Base-by-base conservation (phyloP, 2,329 filamentous ascomycete species). In the Nigrograna mackinnonii region DNA sequence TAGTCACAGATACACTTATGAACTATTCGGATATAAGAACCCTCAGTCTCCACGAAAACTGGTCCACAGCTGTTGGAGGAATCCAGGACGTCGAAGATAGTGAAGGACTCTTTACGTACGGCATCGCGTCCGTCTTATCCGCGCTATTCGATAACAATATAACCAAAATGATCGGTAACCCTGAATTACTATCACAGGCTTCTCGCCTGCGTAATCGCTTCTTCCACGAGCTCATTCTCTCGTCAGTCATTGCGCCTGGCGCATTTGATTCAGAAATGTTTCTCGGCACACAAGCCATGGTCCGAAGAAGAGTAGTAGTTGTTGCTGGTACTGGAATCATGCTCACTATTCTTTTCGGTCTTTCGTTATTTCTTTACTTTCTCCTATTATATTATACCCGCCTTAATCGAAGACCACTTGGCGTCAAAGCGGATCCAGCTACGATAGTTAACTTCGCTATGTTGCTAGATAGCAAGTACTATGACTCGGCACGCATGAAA, bases 221-320 rank as follows among this genome's bases (percentile, higher is more conserved):
- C 3, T 24, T 37, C 12, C 20, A 12, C 6, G 35, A 37, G 16
- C 12, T 26, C 13, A 9, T 37, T 19, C 21, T n/a, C 6, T 7
- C 24, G 6, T 16, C 12, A 9, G 12, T 16, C 13, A 17, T 26
- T n/a, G 17, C 35, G 20, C 6, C 18, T 13, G 24, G 20, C 2
- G 11, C 12, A 16, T 11, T 37, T 11, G 9, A 3, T 33, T 14
- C 9, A 2, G 19, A 24, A 22, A 26, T n/a, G 2, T 17, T 42
- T 9, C 19, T 39, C 14, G 53, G 50, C 22, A 32, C 40, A 16
- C 24, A 19, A 11, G 40, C 33, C 7, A 5, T 43, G 4, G 18
- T 49, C 4, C 41, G 53, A 36, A 30, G 39, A 4, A 39, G 55
- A 33, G 44, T 57, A 5, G 26, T 58, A 20, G 47, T 58, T 1